Conservation (phyloP, 1,284 basidiomycete species). For the Stygiomarasmius scandens region DNA sequence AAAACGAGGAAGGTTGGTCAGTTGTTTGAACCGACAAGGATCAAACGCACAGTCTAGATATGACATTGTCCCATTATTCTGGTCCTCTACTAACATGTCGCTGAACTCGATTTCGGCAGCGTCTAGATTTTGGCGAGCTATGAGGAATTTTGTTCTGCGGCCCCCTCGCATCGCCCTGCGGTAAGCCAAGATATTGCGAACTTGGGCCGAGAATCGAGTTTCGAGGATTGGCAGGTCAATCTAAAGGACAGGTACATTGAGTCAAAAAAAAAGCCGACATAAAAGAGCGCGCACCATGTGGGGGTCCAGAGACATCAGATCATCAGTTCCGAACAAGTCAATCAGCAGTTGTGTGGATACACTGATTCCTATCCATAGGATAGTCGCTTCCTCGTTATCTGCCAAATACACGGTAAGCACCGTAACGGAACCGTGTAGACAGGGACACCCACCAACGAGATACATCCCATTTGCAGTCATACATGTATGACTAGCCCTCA, state of each 20-base stretch:
- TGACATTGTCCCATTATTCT: constrained; percentile 93
- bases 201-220: constrained; percentile 82
- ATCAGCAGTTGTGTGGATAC: constrained; percentile 82
- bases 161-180: constrained; percentile 66
- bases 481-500: constrained; percentile 83
- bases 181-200: constrained; percentile 81
- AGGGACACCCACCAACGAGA: constrained; percentile 68
- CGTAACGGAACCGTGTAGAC: background rate
- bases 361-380: constrained; percentile 90
- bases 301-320: constrained; percentile 73
- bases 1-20: background rate
- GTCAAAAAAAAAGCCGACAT: constrained; percentile 5
- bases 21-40: background rate
- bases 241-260: constrained; percentile 4
- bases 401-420: background rate
- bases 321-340: constrained; percentile 88
- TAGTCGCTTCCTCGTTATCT: constrained; percentile 92
- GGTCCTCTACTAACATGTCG: constrained; percentile 96
- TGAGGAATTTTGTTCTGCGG: constrained; percentile 65
- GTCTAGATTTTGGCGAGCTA: constrained; percentile 93
- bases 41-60: constrained; percentile 79
- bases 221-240: constrained; percentile 77
- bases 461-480: constrained; percentile 95
- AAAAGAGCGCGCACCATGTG: constrained; percentile 57
- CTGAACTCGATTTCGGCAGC: constrained; percentile 94